Conservation (phyloP, 768 basidiomycete genomes). For the Xerocomus brunneocitrinus region DNA sequence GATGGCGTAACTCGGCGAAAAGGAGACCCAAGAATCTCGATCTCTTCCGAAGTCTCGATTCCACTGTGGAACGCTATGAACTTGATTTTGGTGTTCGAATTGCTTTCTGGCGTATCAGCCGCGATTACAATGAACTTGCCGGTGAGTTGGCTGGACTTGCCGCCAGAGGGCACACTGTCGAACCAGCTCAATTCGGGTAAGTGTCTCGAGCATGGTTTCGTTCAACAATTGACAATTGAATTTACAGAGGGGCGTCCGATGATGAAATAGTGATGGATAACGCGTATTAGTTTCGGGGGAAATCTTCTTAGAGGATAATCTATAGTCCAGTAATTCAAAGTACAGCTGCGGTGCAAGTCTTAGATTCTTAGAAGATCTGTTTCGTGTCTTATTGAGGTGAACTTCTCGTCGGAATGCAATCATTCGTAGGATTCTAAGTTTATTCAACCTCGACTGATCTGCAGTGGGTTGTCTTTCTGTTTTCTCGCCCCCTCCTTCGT, state of each 20-base stretch:
- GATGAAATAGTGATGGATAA: background rate
- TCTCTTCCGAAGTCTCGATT: constrained; percentile 14
- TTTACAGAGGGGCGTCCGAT: background rate
- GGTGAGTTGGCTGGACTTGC: constrained; percentile 10
- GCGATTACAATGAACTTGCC: constrained; percentile 11
- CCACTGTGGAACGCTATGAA: constrained; percentile 1
- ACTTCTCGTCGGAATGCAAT: too few relatives aligned
- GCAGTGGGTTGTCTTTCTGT: too few relatives aligned
- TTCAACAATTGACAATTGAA: background rate
- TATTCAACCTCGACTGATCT: too few relatives aligned
- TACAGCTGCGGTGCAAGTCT: too few relatives aligned
- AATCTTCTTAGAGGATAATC: too few relatives aligned
- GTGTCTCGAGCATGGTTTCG: background rate
- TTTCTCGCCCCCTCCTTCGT: too few relatives aligned
- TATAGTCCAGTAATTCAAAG: too few relatives aligned
- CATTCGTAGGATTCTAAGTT: too few relatives aligned
- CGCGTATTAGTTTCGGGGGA: too few relatives aligned
- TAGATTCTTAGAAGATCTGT: too few relatives aligned
- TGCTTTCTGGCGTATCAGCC: constrained; percentile 13
- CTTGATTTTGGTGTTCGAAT: constrained; percentile 4
- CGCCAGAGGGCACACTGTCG: constrained; percentile 2
- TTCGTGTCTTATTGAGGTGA: too few relatives aligned
- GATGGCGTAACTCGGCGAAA: constrained; percentile 8
- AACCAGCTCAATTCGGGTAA: constrained; percentile 1
- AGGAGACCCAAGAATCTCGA: constrained; percentile 16